Conservation (phyloP, 345 rosid species). For the Eucalyptus curtisii region DNA sequence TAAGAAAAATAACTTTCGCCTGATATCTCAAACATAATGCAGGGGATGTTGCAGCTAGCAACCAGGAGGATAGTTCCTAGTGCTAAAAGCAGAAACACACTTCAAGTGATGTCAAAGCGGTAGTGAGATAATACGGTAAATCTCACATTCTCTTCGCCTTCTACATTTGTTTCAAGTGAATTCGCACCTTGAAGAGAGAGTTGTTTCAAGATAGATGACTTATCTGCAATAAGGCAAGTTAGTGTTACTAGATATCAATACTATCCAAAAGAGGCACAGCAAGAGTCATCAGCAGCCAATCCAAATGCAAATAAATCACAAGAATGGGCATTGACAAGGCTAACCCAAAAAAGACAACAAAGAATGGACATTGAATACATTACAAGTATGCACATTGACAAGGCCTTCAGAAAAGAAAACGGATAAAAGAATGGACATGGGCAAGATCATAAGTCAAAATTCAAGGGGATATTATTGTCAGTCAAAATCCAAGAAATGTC, state of each 20-base stretch:
- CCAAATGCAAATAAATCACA: neutral
- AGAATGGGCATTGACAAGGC: neutral
- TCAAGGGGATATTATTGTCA: neutral
- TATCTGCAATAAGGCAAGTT: conserved; percentile 12
- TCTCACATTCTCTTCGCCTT: conserved; percentile 58
- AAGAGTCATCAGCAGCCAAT: neutral
- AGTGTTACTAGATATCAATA: neutral
- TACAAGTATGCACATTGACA: neutral
- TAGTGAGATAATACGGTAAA: neutral
- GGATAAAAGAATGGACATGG: neutral
- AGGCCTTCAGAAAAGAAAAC: neutral
- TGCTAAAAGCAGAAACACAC: neutral
- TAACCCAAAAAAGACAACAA: neutral
- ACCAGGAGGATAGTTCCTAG: neutral
- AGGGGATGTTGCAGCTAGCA: neutral
- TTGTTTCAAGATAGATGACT: conserved; percentile 20
- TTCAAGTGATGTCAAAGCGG: neutral
- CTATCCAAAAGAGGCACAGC: neutral
- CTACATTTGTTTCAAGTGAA: conserved; percentile 6
- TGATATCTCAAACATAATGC: neutral
- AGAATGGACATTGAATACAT: neutral
- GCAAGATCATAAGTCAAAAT: neutral
- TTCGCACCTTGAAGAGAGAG: conserved; percentile 9
- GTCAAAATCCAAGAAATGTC: neutral
- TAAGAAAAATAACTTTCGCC: neutral